These are phyloP conservation scores for Areca catechu DNA, from an alignment of 176 grass and related monocot genomes.

Conservation along the genomic window DNA sequence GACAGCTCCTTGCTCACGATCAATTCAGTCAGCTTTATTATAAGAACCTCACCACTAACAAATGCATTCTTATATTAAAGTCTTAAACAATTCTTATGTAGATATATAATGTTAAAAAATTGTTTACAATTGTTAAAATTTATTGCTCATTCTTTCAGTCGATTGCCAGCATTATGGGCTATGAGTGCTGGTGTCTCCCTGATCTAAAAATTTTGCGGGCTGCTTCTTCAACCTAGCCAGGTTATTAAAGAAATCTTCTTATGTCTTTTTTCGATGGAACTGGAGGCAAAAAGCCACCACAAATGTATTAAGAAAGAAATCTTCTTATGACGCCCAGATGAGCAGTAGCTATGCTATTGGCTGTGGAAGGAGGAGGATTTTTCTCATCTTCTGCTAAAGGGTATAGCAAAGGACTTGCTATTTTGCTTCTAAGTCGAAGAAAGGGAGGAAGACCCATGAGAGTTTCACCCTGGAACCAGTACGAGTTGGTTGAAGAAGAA, in stretches of 20 bases:
- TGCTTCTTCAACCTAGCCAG: not conserved
- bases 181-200: not conserved
- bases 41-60: too few relatives aligned
- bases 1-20: too few relatives aligned
- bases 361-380: slow-evolving; percentile 7
- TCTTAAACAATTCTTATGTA: too few relatives aligned
- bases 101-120: too few relatives aligned
- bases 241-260: not conserved
- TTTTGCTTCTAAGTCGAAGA: not conserved
- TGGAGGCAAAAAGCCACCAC: too few relatives aligned
- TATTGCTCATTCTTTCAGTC: not conserved
- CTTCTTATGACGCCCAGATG: not conserved
- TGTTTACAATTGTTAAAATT: too few relatives aligned
- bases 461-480: slow-evolving; percentile 18
- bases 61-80: too few relatives aligned
- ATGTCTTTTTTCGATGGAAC: not conserved
- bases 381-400: slow-evolving; percentile 12
- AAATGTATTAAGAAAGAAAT: not conserved
- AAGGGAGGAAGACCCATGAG: slow-evolving; percentile 10
- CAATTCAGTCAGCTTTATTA: too few relatives aligned
- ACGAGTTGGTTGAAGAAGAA: slow-evolving; percentile 5
- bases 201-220: not conserved
- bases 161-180: not conserved
- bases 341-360: slow-evolving; percentile 2
- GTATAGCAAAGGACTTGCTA: slow-evolving; percentile 6